phyloP scores from a whole-genome alignment of 371 early-diverging fungal species.

The Mortierella sp. region DNA sequence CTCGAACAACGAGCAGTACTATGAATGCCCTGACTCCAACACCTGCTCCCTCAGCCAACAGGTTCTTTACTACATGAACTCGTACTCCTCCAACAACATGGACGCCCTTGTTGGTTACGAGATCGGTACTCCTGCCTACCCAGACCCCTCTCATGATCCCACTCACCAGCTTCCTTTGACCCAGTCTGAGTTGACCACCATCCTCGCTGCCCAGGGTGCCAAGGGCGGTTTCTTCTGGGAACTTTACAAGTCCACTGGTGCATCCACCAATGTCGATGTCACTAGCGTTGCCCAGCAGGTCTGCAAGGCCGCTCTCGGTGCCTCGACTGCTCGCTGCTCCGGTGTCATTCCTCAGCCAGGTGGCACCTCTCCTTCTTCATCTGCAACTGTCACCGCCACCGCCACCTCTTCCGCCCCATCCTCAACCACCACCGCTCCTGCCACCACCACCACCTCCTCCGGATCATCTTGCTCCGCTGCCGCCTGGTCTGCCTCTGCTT shows the following conservation, averaged over 20 bases:
- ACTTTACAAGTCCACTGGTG: conserved; percentile 46
- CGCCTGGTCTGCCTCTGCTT: conserved; percentile 55
- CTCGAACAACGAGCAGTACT: conserved; percentile 46
- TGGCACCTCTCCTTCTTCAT: conserved; percentile 16
- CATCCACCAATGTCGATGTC: conserved; percentile 39
- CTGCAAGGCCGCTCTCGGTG: conserved; percentile 57
- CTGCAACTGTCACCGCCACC: conserved; percentile 16
- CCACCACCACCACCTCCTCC: conserved; percentile 23
- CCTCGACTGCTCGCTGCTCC: conserved; percentile 49
- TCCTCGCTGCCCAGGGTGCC: conserved; percentile 45
- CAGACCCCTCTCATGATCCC: conserved; percentile 46
- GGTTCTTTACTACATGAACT: conserved; percentile 56
- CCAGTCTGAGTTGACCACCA: conserved; percentile 43
- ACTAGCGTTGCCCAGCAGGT: conserved; percentile 47
- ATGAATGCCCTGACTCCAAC: conserved; percentile 47
- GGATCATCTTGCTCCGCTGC: conserved; percentile 23
- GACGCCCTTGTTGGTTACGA: conserved; percentile 51
- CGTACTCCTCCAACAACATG: conserved; percentile 49
- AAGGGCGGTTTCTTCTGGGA: conserved; percentile 59
- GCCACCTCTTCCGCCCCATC: conserved; percentile 12
- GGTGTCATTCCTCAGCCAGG: conserved; percentile 49
- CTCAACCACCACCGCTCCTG: conserved; percentile 10
- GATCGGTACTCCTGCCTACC: conserved; percentile 57
- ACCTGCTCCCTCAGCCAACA: conserved; percentile 51
- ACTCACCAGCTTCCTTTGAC: conserved; percentile 52